Base-by-base conservation (phyloP, 768 basidiomycete genomes). In the Tephrocybe sp. region DNA sequence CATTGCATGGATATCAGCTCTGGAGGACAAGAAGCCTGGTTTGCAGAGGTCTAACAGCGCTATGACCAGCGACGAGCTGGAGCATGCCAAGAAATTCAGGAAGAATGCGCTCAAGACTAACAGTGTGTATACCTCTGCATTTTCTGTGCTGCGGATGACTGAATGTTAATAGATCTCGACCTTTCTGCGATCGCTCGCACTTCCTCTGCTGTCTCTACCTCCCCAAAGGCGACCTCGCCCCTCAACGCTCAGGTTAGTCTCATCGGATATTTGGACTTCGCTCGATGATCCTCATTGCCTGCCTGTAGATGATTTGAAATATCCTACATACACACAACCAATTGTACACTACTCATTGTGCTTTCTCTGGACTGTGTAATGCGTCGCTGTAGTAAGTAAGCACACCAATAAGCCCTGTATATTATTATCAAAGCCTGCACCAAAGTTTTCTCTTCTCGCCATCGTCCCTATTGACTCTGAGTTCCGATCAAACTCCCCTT, bases 131-230 rank as follows among this genome's bases (percentile, higher is more conserved):
- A 2, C 9, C 39, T 24, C 34, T 27, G 31, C 21, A 34, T 27
- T 27, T 31, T 30, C 5, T 22, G 15, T 15, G 18, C n/a, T 19
- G 44, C 9, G 8, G 27, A 54, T 49, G 15, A 50, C 36, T 47
- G 21, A 47, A 31, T n/a, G 21, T 21, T 30, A 11, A 16, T 47
- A 75, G 73, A 68, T 39, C 57, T 77, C 27, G 88, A 93, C 67
- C 78, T 95, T 51, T 76, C 79, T 27, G 75, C 85, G 47, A 94
- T 95, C 60, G 92, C 92, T 12, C 83, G 89, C 58, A 89, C 89
- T 48, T 92, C 90, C 8, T 78, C 76, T 52, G 92, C 85, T 11
- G 80, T 83, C 24, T 82, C 80, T 54, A 70, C 67, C 52, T 86
- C 80, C 54, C 85, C 74, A 4, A 60, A 49, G 49, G 47, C 28